phyloP scores from a whole-genome alignment of 495 filamentous ascomycete genomes.

The Penicillium pancosmium region DNA sequence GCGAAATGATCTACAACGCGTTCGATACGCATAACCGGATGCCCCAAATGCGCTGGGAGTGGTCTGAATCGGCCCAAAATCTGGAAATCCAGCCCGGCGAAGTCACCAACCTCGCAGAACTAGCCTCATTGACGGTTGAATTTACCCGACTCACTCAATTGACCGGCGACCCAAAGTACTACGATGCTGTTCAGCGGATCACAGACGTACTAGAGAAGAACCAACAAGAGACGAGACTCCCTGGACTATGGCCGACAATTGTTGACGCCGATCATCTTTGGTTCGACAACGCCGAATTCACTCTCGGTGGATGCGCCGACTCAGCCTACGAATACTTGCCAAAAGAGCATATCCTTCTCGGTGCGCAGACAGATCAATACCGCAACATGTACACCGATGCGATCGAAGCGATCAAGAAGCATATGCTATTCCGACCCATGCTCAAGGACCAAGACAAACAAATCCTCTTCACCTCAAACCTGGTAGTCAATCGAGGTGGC shows the following conservation, averaged over 20 bases:
- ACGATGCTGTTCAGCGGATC: slow-evolving; percentile 89
- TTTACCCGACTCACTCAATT: slow-evolving; percentile 93
- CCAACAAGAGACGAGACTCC: slow-evolving; percentile 68
- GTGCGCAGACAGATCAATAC: slow-evolving; percentile 78
- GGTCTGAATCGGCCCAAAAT: slow-evolving; percentile 46
- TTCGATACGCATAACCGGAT: slow-evolving; percentile 97
- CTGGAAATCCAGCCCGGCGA: slow-evolving; percentile 42
- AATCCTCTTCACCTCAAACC: slow-evolving; percentile 72
- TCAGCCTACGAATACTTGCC: slow-evolving; percentile 96
- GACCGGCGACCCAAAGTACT: slow-evolving; percentile 83
- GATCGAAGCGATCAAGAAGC: slow-evolving; percentile 68
- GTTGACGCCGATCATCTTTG: slow-evolving; percentile 62
- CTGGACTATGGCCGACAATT: slow-evolving; percentile 81
- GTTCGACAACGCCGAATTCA: slow-evolving; percentile 60
- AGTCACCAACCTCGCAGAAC: slow-evolving; percentile 68
- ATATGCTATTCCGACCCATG: slow-evolving; percentile 83
- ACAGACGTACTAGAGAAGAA: slow-evolving; percentile 75
- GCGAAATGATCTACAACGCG: slow-evolving; percentile 81
- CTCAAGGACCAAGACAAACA: slow-evolving; percentile 66
- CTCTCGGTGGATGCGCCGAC: slow-evolving; percentile 86
- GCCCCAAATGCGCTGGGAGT: slow-evolving; percentile 67
- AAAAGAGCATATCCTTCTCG: slow-evolving; percentile 78
- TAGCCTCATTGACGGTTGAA: slow-evolving; percentile 87
- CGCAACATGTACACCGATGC: slow-evolving; percentile 74
- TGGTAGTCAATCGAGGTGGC: slow-evolving; percentile 24